Evolutionary conservation across 257 asterid species (phyloP), one percentile per base, ranked within the genome.

Genomic region (Fraxinus cuspidata): DNA sequence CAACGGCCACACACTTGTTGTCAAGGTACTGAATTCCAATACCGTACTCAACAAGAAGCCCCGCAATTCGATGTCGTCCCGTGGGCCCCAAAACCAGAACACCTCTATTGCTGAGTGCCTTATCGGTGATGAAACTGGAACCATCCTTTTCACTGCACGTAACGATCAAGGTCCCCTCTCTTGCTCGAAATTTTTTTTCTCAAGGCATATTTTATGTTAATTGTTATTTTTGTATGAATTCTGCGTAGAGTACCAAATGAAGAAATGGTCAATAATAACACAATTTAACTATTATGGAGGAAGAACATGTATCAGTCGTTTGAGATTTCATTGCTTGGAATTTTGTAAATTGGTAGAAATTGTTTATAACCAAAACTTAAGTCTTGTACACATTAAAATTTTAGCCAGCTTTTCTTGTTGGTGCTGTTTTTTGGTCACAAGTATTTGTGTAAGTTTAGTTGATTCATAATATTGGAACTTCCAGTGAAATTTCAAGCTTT

Each of bases 81-180:
- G 81, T 10, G 83, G 81, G 8, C 77, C 86, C 34, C 81, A 81
- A 10, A 81, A 58, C 76, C 42, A 82, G 72, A 78, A 86, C 29
- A 74, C 78, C 19, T 74, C 84, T 9, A 81, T 83, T 23, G 77
- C 87, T 12, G 89, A 83, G 83, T 86, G 87, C 77, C 81, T 83
- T 8, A 72, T 86, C 19, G 86, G 89, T 73, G 86, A 86, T 63
- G 87, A 83, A 32, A 86, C 87, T 35, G 87, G 81, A 29, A 21
- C 74, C 47, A 79, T 86, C 56, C 67, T 83, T 66, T 83, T 83
- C 75, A 85, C 87, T 38, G 87, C 86, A 31, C 84, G 87, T 11
- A 86, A 83, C 68, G 86, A 81, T 27, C 89, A 83, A 73, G 80
- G 87, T 86, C 69, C 19, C 7, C 35, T 63, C 35, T 63, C 35